Evolutionary conservation across 306 rosid genomes (phyloP).

Genomic region (Lithocarpus polystachyus): DNA sequence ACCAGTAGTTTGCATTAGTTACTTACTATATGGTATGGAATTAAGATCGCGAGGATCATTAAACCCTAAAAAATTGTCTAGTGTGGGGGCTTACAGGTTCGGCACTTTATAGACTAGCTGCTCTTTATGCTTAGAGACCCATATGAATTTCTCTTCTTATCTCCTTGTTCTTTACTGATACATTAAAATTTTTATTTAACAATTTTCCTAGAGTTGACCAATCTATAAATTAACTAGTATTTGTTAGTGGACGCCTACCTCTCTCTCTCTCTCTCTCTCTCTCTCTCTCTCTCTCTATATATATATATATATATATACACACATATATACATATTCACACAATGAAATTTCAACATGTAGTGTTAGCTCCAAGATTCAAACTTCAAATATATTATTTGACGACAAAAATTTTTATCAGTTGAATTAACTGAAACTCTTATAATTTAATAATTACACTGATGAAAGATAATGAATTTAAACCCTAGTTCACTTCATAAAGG

Average conservation of each 20-base stretch:
- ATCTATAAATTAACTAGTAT: background rate
- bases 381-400: too few species aligned
- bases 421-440: too few species aligned
- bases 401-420: too few species aligned
- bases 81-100: background rate
- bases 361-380: too few species aligned
- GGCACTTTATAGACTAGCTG: slow-evolving; percentile 11
- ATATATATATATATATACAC: too few species aligned
- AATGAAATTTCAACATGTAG: too few species aligned
- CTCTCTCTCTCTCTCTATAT: too few species aligned
- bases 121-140: background rate
- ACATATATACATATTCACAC: too few species aligned
- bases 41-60: slow-evolving; percentile 4
- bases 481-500: too few species aligned
- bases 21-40: background rate
- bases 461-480: too few species aligned
- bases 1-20: background rate
- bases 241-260: background rate
- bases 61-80: background rate
- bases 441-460: too few species aligned
- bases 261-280: background rate
- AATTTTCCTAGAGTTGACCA: slow-evolving; percentile 21
- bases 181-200: background rate
- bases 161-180: background rate
- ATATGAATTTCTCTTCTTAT: slow-evolving; percentile 5